Evolutionary conservation across 768 basidiomycete species (phyloP), one percentile per base, ranked within the genome.

Genomic region (Trametes gibbosa): DNA sequence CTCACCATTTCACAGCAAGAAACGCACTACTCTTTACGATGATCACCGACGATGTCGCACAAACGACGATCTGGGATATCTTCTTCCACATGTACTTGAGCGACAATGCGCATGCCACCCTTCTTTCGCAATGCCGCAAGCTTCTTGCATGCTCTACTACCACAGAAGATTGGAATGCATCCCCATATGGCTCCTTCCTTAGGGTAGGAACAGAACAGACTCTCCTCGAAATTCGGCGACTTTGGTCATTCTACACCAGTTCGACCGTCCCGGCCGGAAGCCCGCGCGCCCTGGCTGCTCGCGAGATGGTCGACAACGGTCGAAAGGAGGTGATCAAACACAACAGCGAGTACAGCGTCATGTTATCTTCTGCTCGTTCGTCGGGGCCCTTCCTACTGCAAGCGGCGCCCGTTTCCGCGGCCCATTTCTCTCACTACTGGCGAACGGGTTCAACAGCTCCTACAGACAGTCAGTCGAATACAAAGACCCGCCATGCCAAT

Each of bases 381-480:
- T 71, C 76, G 5, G 79, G 79, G 12, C 76, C 77, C 3, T 61
- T 78, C 13, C 19, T 39, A 12, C 61, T 70, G 1, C 66, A 66
- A 16, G 40, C 56, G 6, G 12, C 21, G 49, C 7, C 8, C 5
- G 16, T 45, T 10, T 17, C 13, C 16, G 17, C 50, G 5, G 37
- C 58, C 1, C 43, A 53, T 5, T 74, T 69, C 59, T 47, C 56
- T 13, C 64, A 68, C 17, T 79, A 72, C 63, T 81, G 80, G 78
- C 67, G 69, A 40, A 74, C 75, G 0, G 81, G 81, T 1, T 70
- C 76, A 1, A 78, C 77, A 0, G 67, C 69, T n/a, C 48, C 64
- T 14, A 55, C 63, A 19, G 32, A 55, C 0, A 56, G 54, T 3
- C 50, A 5, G 66, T 1, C 53, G 55, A 19, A 48, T 61, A 4